Percentiles rank a stretch among this genome's conserved stretches.
phyloP scores from a whole-genome alignment of 257 asterid genomes.

The Echium plantagineum region DNA sequence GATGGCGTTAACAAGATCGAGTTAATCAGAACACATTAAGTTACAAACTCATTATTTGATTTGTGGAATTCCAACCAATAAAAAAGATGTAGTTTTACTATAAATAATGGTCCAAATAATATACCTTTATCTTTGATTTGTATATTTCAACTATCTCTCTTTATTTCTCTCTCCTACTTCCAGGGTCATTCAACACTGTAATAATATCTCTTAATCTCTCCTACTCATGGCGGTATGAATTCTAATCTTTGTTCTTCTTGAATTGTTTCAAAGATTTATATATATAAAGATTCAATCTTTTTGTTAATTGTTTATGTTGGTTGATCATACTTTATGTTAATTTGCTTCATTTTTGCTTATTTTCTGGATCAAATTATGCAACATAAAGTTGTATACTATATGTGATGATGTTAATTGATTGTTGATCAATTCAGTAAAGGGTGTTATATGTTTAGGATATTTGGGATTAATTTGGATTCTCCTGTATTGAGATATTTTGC shows the following conservation, averaged over 20 bases:
- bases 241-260: background rate
- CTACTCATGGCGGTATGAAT: conserved; percentile 3
- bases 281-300: background rate
- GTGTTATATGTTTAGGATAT: background rate
- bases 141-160: background rate
- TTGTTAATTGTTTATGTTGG: background rate
- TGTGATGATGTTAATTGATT: background rate
- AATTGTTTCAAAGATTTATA: background rate
- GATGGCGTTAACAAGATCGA: no score
- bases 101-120: background rate
- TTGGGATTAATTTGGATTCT: background rate
- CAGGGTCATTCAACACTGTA: background rate
- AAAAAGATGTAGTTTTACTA: background rate
- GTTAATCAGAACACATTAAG: no score
- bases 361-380: background rate
- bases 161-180: no score
- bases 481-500: background rate
- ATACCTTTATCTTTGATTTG: no score
- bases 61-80: background rate
- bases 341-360: background rate
- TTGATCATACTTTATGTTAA: background rate
- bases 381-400: background rate
- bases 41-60: no score
- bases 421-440: background rate
- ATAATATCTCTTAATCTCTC: background rate